Evolutionary conservation across 441 rosid species (phyloP).

Genomic region (Populus hybrid): DNA sequence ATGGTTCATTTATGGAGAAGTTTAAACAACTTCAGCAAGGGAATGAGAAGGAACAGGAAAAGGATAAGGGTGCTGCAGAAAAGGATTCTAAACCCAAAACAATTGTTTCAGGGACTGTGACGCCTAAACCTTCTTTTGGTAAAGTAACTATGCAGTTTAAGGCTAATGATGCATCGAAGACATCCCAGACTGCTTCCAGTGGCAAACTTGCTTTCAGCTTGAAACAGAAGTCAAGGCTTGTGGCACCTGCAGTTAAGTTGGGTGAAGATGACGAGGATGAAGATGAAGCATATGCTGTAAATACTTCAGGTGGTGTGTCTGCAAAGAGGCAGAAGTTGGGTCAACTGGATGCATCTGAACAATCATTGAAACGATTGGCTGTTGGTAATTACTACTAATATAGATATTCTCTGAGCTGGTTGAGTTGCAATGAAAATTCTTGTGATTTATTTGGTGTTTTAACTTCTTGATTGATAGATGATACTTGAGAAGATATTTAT

Average conservation of each 20-base stretch:
- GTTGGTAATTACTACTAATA: constrained; percentile 84
- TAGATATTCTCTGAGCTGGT: constrained; percentile 22
- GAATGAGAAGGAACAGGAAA: constrained; percentile 50
- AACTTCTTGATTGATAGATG: background rate
- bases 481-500: background rate
- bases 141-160: constrained; percentile 46
- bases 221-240: constrained; percentile 89
- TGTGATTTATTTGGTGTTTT: constrained; percentile 16
- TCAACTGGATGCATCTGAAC: constrained; percentile 40
- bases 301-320: constrained; percentile 41
- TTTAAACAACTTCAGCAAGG: constrained; percentile 92
- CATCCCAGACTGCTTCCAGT: constrained; percentile 36
- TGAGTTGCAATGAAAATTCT: constrained; percentile 20
- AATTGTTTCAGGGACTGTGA: constrained; percentile 47
- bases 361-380: constrained; percentile 44
- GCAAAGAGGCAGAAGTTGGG: constrained; percentile 71
- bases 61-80: constrained; percentile 34
- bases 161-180: constrained; percentile 44
- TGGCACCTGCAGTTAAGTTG: constrained; percentile 77
- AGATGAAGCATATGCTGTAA: constrained; percentile 49
- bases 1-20: constrained; percentile 98
- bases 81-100: constrained; percentile 67
- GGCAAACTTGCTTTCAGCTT: constrained; percentile 97
- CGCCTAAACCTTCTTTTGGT: constrained; percentile 39
- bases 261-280: constrained; percentile 85